These are phyloP conservation scores for Aspergillus ruber DNA, from an alignment of 2,329 filamentous ascomycete genomes.

Conservation along the genomic window DNA sequence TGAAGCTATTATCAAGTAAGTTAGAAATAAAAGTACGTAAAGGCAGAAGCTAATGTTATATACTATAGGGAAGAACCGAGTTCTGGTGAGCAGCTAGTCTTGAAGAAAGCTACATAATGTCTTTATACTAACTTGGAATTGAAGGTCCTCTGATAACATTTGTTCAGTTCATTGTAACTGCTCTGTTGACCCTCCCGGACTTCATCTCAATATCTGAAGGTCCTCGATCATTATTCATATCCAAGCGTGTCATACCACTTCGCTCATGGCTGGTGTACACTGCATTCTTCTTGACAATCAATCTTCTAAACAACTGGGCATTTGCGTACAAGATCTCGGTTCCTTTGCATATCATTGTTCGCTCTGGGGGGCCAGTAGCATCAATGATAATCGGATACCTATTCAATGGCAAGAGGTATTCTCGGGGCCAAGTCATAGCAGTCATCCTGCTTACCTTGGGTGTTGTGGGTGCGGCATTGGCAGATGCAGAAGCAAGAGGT, in stretches of 20 bases:
- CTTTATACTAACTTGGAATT: neutral
- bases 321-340: conserved; percentile 97
- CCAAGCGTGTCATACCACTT: conserved; percentile 72
- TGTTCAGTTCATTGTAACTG: conserved; percentile 79
- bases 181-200: conserved; percentile 67
- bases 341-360: conserved; percentile 90
- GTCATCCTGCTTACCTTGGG: conserved; percentile 79
- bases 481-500: conserved; percentile 77
- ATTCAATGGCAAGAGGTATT: conserved; percentile 73
- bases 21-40: conserved; percentile 8
- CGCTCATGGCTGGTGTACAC: conserved; percentile 84
- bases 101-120: neutral
- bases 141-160: conserved; percentile 79
- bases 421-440: conserved; percentile 69
- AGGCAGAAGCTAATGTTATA: conserved; percentile 11
- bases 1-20: conserved; percentile 89
- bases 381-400: conserved; percentile 88
- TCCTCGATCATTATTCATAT: conserved; percentile 65
- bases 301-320: conserved; percentile 93
- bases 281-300: conserved; percentile 83
- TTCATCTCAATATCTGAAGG: conserved; percentile 59
- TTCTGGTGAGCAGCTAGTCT: conserved; percentile 55
- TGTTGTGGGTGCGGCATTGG: conserved; percentile 81
- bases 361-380: conserved; percentile 90
- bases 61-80: conserved; percentile 66